Evolutionary conservation across 148 eudicot genomes (phyloP).

Genomic region (Dysphania ambrosioides): DNA sequence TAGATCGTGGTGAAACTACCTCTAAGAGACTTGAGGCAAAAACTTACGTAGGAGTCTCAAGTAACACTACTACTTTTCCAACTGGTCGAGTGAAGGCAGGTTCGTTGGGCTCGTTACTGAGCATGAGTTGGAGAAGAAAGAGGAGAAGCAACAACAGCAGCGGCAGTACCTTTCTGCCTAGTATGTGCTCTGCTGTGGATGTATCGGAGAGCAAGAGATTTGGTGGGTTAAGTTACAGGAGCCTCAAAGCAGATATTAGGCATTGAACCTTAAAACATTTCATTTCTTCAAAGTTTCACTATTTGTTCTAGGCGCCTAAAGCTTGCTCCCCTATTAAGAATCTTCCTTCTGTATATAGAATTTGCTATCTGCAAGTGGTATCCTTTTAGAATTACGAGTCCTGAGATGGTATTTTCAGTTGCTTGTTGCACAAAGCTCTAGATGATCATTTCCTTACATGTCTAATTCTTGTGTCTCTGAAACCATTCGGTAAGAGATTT

Average conservation of each 20-base stretch:
- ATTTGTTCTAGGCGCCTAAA: background rate
- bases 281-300: background rate
- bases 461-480: background rate
- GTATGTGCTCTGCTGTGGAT: conserved; percentile 66
- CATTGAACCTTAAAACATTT: background rate
- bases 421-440: conserved; percentile 10
- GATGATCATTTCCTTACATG: background rate
- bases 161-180: conserved; percentile 44
- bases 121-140: conserved; percentile 45
- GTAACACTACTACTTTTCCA: conserved; percentile 1
- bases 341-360: conserved; percentile 15
- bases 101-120: conserved; percentile 39
- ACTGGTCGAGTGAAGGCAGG: conserved; percentile 26
- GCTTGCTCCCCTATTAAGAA: background rate
- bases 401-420: background rate
- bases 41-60: conserved; percentile 21
- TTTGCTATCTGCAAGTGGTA: conserved; percentile 20
- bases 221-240: conserved; percentile 48
- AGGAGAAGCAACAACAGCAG: conserved; percentile 23
- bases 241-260: conserved; percentile 52
- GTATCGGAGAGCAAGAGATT: conserved; percentile 46
- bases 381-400: background rate
- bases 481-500: background rate
- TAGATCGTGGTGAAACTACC: conserved; percentile 27
- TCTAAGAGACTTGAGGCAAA: conserved; percentile 26